Percentiles rank a stretch among this genome's conserved stretches.
Evolutionary conservation across 306 rosid species (phyloP).

Genomic region (Vigna unguiculata): DNA sequence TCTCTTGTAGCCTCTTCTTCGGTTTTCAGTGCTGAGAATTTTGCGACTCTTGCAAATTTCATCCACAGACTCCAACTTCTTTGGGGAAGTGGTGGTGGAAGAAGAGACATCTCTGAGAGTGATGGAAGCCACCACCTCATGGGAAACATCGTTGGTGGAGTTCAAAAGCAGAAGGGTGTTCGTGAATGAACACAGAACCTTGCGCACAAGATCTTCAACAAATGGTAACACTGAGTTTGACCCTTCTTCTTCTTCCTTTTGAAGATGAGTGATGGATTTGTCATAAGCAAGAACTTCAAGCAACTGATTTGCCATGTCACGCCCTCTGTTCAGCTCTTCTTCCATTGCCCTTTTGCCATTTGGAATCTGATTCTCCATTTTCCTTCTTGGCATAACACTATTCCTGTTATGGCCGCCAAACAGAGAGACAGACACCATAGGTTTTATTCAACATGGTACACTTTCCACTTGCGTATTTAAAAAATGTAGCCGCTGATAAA

Average conservation of each 20-base stretch:
- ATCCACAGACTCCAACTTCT: not conserved
- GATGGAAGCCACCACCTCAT: not conserved
- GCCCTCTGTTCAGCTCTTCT: slow-evolving; percentile 42
- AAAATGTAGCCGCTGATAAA: not conserved
- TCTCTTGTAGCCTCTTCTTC: slow-evolving; percentile 36
- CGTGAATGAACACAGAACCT: slow-evolving; percentile 38
- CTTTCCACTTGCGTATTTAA: slow-evolving; percentile 8
- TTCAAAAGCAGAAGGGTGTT: slow-evolving; percentile 37
- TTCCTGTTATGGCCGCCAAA: not conserved
- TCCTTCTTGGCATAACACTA: not conserved
- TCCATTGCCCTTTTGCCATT: slow-evolving; percentile 19
- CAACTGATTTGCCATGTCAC: slow-evolving; percentile 44
- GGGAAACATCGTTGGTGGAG: not conserved
- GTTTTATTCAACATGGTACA: not conserved
- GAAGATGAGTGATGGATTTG: not conserved
- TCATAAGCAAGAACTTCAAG: slow-evolving; percentile 31
- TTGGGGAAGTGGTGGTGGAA: not conserved
- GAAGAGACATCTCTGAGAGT: slow-evolving; percentile 10
- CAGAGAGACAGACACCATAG: not conserved
- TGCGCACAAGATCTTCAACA: slow-evolving; percentile 38
- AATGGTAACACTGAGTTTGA: not conserved
- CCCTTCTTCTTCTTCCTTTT: not conserved
- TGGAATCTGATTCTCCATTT: slow-evolving; percentile 29
- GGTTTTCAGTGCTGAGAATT: not conserved
- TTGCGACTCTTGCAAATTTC: slow-evolving; percentile 10